Evolutionary conservation across 306 rosid species (phyloP).

Genomic region (Senna tora): DNA sequence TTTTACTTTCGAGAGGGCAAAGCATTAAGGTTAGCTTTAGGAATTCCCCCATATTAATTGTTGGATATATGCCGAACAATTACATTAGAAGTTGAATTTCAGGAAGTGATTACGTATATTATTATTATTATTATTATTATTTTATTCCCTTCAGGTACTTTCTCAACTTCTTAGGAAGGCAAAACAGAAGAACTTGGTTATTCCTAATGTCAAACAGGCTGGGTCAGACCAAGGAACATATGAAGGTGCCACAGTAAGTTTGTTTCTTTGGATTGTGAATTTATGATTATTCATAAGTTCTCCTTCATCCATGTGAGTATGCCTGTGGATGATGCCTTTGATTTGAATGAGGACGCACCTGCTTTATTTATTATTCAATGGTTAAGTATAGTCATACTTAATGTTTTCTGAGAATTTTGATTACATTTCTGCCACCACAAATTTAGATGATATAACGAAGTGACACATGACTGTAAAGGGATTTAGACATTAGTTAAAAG

Average conservation of each 20-base stretch:
- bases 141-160: slow-evolving; percentile 65
- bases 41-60: slow-evolving; percentile 4
- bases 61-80: slow-evolving; percentile 19
- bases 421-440: slow-evolving; percentile 3
- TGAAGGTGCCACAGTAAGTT: slow-evolving; percentile 99
- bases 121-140: not conserved
- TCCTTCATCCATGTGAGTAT: slow-evolving; percentile 3
- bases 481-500: not conserved
- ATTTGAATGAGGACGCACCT: slow-evolving; percentile 21
- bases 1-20: slow-evolving; percentile 95
- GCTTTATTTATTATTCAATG: slow-evolving; percentile 1
- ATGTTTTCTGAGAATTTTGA: slow-evolving; percentile 13
- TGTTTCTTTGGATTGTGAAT: not conserved
- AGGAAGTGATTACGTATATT: slow-evolving; percentile 26
- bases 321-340: not conserved
- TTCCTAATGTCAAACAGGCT: slow-evolving; percentile 87
- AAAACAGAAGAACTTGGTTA: slow-evolving; percentile 81
- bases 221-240: slow-evolving; percentile 98
- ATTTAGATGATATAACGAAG: slow-evolving; percentile 23
- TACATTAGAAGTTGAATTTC: slow-evolving; percentile 19
- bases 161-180: slow-evolving; percentile 99
- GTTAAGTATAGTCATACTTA: slow-evolving; percentile 1
- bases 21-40: slow-evolving; percentile 72
- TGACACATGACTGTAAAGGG: slow-evolving; percentile 6
- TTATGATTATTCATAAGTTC: not conserved